Percentiles rank a stretch among this genome's conserved stretches.
phyloP scores from a whole-genome alignment of 2,329 filamentous ascomycete species.

The Tolypocladium sp. region DNA sequence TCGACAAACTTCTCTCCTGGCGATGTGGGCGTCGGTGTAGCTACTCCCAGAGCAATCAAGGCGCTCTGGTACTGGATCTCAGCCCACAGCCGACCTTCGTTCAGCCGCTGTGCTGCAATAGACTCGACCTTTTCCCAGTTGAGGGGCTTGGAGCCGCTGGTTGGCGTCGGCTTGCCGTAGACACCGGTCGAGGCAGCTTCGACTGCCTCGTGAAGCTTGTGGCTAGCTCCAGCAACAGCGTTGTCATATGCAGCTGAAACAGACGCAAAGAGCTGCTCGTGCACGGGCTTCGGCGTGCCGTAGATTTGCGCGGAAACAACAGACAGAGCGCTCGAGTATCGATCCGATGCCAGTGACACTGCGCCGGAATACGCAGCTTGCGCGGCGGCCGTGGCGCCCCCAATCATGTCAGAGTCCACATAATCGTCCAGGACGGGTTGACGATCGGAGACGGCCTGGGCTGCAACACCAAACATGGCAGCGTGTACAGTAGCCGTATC shows the following conservation, averaged over 20 bases:
- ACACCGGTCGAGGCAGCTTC: constrained; percentile 39
- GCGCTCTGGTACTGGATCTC: constrained; percentile 62
- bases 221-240: constrained; percentile 53
- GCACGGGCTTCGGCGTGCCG: constrained; percentile 59
- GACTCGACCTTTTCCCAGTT: constrained; percentile 46
- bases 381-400: constrained; percentile 33
- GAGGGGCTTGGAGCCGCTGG: constrained; percentile 28
- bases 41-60: constrained; percentile 54
- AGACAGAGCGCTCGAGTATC: constrained; percentile 60
- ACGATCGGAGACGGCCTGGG: constrained; percentile 38
- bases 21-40: constrained; percentile 40
- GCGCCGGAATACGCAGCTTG: constrained; percentile 56
- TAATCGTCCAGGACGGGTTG: constrained; percentile 37
- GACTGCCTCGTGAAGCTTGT: constrained; percentile 46
- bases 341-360: constrained; percentile 54
- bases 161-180: constrained; percentile 37
- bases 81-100: constrained; percentile 61
- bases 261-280: constrained; percentile 60
- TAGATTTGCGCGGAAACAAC: constrained; percentile 58
- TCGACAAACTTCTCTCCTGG: constrained; percentile 48
- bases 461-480: constrained; percentile 40
- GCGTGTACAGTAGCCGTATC: constrained; percentile 31
- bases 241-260: constrained; percentile 60
- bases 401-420: constrained; percentile 23
- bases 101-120: constrained; percentile 60